phyloP scores from a whole-genome alignment of 306 rosid genomes.

The Datisca glomerata region DNA sequence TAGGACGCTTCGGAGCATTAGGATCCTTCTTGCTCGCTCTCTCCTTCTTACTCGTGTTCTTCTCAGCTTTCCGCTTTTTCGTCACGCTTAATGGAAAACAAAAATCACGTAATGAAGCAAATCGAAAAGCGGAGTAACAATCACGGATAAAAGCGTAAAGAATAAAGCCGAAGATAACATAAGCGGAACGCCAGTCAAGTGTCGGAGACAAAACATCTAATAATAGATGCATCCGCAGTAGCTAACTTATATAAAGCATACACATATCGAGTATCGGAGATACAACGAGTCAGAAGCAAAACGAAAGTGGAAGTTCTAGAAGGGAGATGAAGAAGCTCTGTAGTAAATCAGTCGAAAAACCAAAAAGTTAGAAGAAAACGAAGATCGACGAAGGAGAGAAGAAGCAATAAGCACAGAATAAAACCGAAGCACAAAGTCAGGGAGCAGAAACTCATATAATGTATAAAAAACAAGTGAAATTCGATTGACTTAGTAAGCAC shows the following conservation, averaged over 20 bases:
- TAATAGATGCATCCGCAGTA: no score
- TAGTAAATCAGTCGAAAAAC: no score
- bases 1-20: constrained; percentile 31
- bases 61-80: constrained; percentile 19
- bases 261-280: neutral
- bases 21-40: constrained; percentile 19
- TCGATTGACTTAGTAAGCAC: no score
- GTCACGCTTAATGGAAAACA: constrained; percentile 7
- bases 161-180: no score
- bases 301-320: neutral
- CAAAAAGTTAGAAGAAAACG: neutral
- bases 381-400: neutral
- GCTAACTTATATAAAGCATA: no score
- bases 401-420: neutral
- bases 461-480: no score
- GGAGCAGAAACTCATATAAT: no score
- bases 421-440: no score
- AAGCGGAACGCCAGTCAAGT: no score
- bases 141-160: no score
- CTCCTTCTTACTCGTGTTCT: constrained; percentile 12
- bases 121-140: no score
- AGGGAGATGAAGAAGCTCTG: neutral
- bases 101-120: neutral
- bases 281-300: neutral
- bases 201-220: no score